Conservation (phyloP, 192 early-diverging fungal species). For the Coemansia sp. region DNA sequence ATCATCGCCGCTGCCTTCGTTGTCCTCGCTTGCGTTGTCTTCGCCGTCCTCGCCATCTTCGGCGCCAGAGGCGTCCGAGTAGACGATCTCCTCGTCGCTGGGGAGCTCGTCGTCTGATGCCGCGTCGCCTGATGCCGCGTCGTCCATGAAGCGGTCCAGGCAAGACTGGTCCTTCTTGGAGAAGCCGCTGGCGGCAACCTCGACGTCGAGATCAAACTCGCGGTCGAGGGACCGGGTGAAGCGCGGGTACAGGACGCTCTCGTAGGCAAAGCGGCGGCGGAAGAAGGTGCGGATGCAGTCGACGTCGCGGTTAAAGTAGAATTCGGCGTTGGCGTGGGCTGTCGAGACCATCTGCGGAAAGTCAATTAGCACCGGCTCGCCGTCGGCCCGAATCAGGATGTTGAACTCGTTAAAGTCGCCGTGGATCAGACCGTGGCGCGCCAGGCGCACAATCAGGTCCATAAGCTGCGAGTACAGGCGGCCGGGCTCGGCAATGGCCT, state of each 20-base stretch:
- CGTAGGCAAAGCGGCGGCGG: conserved; percentile 83
- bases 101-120: conserved; percentile 9
- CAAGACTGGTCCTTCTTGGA: conserved; percentile 85
- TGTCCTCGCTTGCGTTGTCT: conserved; percentile 16
- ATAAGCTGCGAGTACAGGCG: conserved; percentile 91
- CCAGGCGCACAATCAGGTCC: conserved; percentile 92
- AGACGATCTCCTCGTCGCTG: conserved; percentile 24
- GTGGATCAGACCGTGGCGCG: conserved; percentile 93
- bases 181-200: conserved; percentile 96
- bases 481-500: conserved; percentile 79
- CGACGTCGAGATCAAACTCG: conserved; percentile 88
- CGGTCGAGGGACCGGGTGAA: conserved; percentile 76
- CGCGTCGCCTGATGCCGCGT: too few species aligned
- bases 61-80: conserved; percentile 2
- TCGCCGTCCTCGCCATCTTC: conserved; percentile 6
- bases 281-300: conserved; percentile 96
- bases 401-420: conserved; percentile 99
- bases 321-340: conserved; percentile 91
- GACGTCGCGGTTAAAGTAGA: conserved; percentile 98
- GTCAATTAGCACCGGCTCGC: conserved; percentile 90
- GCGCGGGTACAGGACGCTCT: conserved; percentile 84
- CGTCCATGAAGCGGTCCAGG: conserved; percentile 54
- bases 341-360: conserved; percentile 99
- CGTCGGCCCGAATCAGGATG: conserved; percentile 77
- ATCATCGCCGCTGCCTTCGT: conserved; percentile 20